Base-by-base conservation (phyloP, 768 basidiomycete genomes). In the Pisolithus orientalis region DNA sequence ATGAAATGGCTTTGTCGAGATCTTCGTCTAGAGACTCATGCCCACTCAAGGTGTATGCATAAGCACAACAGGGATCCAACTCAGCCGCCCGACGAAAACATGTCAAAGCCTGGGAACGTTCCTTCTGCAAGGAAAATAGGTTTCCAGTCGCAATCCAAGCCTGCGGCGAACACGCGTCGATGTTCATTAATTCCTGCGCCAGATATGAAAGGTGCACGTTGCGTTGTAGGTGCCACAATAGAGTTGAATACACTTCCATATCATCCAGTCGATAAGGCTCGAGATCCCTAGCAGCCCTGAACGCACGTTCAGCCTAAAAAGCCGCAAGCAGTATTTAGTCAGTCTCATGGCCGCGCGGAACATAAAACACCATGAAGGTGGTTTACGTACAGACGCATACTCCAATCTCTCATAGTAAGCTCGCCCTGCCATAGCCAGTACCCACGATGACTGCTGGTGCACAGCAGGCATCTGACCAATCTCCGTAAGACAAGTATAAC, bases 141-240 rank as follows among this genome's bases (percentile, higher is more conserved):
- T 99, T 99, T 49, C 96, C 96, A 28, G 93, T 84, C 1, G 94
- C 90, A 59, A 98, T 96, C 96, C 96, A 99, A 14, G 94, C 83
- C 63, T 94, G 82, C 10, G 94, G 73, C 25, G 88, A 83, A 52
- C 80, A 81, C n/a, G 93, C 82, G 58, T 87, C 77, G 65, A 94
- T 85, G 49, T 84, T 82, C 60, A 96, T 80, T 42, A 98, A 75
- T 57, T 94, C 91, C 68, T 98, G 95, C 1, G 95, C 90, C 34
- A 99, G 78, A 72, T 87, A 92, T 4, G 95, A 94, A 53, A 99
- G 78, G 58, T 87, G 81, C 49, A 93, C 83, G 57, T 81, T 82
- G 58, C 83, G 80, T 64, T 90, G 87, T 46, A 96, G 73, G 70
- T 98, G 95, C 95, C 95, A 99, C 43, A 98, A 74, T 34, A 95